Evolutionary conservation across 2,329 filamentous ascomycete genomes (phyloP), one percentile per base, ranked within the genome.

Genomic region (Chalara sp.): DNA sequence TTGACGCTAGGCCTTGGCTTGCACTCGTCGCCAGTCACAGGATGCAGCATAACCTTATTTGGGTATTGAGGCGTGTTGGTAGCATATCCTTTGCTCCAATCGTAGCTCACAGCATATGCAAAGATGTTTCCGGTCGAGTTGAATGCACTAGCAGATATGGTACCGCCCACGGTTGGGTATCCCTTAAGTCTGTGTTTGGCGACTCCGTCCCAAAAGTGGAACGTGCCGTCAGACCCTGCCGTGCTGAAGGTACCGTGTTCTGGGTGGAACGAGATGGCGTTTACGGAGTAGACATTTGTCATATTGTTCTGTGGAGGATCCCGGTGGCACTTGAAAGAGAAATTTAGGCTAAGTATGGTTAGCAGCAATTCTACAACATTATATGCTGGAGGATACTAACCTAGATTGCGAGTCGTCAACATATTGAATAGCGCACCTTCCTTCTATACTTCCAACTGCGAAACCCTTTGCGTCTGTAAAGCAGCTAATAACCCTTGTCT

Each of bases 291-390:
- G 61, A 97, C 93, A 65, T 92, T 93, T 61, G 87, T 89, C 57
- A 86, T 74, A 69, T 89, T 91, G 63, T 80, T 81, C 51, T 82
- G 72, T 1, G 87, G 81, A 5, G 82, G 80, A 62, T 96, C 89
- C 53, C 93, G 90, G 70, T 99, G 93, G 71, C 93, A 99, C 72
- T 97, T 97, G 83, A 99, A 99, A 41, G 89, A 96, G 76, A 99
- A 99, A 75, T 99, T 97, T 64, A 85, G 87, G 63, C 84, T 86
- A 58, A 5, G 8, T 47, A 43, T 46, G 41, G 32, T 47, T 51
- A 46, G 51, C 55, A 21, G 21, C 21, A 21, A 21, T 21, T 21
- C 21, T 21, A 21, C 21, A 21, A 21, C 21, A 21, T 49, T 54
- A 56, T 49, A 50, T 32, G 35, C 47, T 29, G 32, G n/a, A 5